A percentile compares a stretch with the other conserved stretches of the same genome.
Evolutionary conservation across 768 basidiomycete species (phyloP).

Genomic region (Vararia minispora): DNA sequence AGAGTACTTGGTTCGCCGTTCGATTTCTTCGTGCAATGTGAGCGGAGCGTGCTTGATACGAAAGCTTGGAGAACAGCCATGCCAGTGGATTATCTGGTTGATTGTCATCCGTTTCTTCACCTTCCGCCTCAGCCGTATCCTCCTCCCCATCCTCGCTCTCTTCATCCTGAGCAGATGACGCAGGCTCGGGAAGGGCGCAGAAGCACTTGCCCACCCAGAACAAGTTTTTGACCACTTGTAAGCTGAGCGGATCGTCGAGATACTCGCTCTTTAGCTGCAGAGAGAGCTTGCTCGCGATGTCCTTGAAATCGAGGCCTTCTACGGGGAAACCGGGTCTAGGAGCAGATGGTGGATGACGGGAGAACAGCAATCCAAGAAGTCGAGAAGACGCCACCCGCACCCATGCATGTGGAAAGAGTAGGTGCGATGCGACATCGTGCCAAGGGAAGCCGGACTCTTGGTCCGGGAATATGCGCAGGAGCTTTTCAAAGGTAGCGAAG

Average conservation of each 20-base stretch:
- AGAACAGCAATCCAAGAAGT: constrained; percentile 61
- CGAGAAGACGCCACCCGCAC: constrained; percentile 75
- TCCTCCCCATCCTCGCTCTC: constrained; percentile 16
- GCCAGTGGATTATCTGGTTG: constrained; percentile 44
- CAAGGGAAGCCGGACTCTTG: constrained; percentile 45
- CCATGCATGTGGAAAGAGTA: constrained; percentile 92
- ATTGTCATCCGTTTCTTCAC: constrained; percentile 22
- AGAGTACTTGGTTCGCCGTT: constrained; percentile 24
- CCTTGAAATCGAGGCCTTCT: constrained; percentile 40
- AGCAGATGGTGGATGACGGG: constrained; percentile 32
- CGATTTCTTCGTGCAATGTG: constrained; percentile 59
- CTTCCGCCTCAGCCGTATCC: constrained; percentile 24
- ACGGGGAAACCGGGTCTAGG: constrained; percentile 22
- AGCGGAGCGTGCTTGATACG: constrained; percentile 73
- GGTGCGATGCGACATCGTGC: constrained; percentile 48
- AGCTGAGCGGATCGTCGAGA: constrained; percentile 55
- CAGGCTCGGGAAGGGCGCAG: constrained; percentile 26
- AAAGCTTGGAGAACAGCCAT: constrained; percentile 93
- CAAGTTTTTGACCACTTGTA: constrained; percentile 88
- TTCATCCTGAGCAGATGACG: constrained; percentile 11
- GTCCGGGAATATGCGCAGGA: constrained; percentile 46
- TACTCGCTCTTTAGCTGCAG: constrained; percentile 75
- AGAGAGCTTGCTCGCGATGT: constrained; percentile 62
- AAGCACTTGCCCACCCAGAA: constrained; percentile 90
- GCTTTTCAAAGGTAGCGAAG: constrained; percentile 53